phyloP scores from a whole-genome alignment of 495 filamentous ascomycete species.

The Aspergillus asperescens region DNA sequence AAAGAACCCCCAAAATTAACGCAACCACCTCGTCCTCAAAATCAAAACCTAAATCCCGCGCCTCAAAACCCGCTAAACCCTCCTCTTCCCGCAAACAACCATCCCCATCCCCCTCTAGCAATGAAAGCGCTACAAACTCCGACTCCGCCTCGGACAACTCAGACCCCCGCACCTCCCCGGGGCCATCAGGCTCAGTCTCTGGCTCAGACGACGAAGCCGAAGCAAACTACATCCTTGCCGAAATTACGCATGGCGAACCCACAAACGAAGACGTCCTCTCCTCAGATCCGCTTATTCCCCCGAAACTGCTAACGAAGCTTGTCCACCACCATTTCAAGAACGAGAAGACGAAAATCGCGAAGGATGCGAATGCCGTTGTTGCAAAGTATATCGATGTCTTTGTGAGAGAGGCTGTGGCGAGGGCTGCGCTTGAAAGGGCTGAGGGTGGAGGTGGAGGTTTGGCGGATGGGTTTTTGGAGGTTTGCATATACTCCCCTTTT shows the following conservation, averaged over 20 bases:
- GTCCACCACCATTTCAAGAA: conserved; percentile 75
- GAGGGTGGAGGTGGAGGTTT: conserved; percentile 33
- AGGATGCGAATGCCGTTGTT: conserved; percentile 71
- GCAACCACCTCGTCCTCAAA: conserved; percentile 10
- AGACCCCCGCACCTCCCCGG: conserved; percentile 2
- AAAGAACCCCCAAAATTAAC: conserved; percentile 13
- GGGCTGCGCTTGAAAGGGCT: conserved; percentile 65
- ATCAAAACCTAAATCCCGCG: conserved; percentile 2
- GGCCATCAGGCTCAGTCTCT: too few species aligned
- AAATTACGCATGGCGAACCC: conserved; percentile 32
- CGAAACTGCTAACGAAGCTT: conserved; percentile 65
- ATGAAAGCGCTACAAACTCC: conserved; percentile 15
- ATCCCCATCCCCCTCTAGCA: conserved; percentile 4
- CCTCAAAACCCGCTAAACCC: conserved; percentile 5
- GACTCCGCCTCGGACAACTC: conserved; percentile 15
- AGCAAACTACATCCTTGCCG: conserved; percentile 44
- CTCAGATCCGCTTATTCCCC: conserved; percentile 57
- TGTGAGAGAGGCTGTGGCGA: conserved; percentile 82
- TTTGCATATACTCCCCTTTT: conserved; percentile 30
- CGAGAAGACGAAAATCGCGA: conserved; percentile 64
- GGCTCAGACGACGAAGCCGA: conserved; percentile 14
- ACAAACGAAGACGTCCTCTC: conserved; percentile 27
- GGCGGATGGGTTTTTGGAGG: conserved; percentile 67
- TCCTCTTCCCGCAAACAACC: neutral
- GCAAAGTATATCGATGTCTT: conserved; percentile 89